phyloP scores from a whole-genome alignment of 148 eudicot species.

The Spergularia marina region DNA sequence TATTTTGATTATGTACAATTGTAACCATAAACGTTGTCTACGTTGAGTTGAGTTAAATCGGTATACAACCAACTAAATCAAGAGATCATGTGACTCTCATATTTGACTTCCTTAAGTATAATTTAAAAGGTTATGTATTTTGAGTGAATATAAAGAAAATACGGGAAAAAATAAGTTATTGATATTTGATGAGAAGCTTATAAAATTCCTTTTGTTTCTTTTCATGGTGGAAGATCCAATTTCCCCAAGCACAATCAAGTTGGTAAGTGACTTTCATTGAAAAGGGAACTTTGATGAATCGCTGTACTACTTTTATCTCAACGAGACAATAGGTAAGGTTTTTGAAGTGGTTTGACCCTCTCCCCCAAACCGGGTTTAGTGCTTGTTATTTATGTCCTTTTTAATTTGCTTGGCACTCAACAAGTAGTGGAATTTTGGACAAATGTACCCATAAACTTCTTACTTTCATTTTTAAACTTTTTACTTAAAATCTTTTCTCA shows the following conservation, averaged over 20 bases:
- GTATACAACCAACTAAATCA: too few relatives aligned
- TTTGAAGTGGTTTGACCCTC: constrained; percentile 5
- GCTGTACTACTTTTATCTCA: constrained; percentile 6
- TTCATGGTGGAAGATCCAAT: constrained; percentile 27
- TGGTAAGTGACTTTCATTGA: constrained; percentile 37
- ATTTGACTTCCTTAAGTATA: too few relatives aligned
- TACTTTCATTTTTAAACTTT: too few relatives aligned
- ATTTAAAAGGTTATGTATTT: too few relatives aligned
- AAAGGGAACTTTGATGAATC: constrained; percentile 16
- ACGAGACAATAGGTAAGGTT: constrained; percentile 5
- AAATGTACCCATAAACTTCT: too few relatives aligned
- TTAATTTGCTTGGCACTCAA: background rate
- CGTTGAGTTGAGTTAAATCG: too few relatives aligned
- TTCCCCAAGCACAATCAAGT: constrained; percentile 53
- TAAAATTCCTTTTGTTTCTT: background rate
- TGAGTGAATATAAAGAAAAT: too few relatives aligned
- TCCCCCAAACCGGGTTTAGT: constrained; percentile 5
- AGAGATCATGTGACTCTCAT: too few relatives aligned
- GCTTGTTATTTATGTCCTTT: background rate
- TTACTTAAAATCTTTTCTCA: too few relatives aligned
- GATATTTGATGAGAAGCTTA: background rate
- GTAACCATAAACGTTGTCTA: too few relatives aligned
- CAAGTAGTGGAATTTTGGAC: background rate
- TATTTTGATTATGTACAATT: too few relatives aligned
- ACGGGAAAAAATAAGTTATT: background rate